Conservation (phyloP, 805 yeast species). For the Hanseniaspora mollemarum region DNA sequence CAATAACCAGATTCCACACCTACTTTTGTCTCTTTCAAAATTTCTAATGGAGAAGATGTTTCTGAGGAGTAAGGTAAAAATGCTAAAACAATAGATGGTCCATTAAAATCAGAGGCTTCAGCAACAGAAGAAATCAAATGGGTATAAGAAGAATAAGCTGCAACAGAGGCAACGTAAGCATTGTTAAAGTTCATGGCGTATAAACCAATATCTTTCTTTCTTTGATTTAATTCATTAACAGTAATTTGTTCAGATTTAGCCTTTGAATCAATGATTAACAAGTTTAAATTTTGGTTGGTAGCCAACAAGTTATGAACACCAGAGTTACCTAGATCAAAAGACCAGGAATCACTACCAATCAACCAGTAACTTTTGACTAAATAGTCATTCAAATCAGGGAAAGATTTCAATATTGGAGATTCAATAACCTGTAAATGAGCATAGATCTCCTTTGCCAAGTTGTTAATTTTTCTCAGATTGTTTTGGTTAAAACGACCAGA, state of each 20-base stretch:
- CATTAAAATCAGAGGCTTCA: conserved; percentile 80
- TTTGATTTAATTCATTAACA: conserved; percentile 31
- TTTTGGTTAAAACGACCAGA: conserved; percentile 21
- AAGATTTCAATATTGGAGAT: conserved; percentile 33
- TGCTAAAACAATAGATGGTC: conserved; percentile 86
- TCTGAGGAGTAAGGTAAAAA: conserved; percentile 68
- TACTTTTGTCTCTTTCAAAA: conserved; percentile 72
- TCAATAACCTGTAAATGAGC: conserved; percentile 33
- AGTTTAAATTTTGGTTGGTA: conserved; percentile 64
- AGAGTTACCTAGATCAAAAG: conserved; percentile 81
- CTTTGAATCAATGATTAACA: conserved; percentile 79
- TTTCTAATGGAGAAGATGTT: conserved; percentile 54
- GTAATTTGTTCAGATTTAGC: conserved; percentile 31
- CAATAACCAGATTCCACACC: conserved; percentile 93
- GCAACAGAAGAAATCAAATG: conserved; percentile 78
- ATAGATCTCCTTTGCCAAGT: conserved; percentile 28
- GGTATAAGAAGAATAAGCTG: conserved; percentile 85
- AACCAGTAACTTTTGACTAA: conserved; percentile 56
- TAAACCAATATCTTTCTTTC: conserved; percentile 85
- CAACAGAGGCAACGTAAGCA: conserved; percentile 86
- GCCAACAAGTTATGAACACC: conserved; percentile 79
- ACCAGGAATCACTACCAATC: conserved; percentile 90
- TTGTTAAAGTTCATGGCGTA: conserved; percentile 90
- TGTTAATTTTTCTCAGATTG: conserved; percentile 26
- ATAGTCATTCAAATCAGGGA: conserved; percentile 37